Percentiles rank a stretch among this genome's conserved stretches.
Conservation (phyloP, 805 yeast species). For the Schwanniomyces sp. region DNA sequence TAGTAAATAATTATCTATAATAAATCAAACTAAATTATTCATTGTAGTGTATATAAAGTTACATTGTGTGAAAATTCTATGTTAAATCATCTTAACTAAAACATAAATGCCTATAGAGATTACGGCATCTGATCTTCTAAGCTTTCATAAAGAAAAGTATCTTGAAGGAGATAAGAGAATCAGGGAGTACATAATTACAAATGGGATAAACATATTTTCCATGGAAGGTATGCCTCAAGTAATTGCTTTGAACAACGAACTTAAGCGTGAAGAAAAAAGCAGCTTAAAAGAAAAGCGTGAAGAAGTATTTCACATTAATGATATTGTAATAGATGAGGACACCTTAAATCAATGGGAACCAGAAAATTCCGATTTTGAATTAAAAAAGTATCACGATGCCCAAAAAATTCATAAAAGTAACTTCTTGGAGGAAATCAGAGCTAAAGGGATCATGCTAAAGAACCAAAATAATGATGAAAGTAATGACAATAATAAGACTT, state of each 20-base stretch:
- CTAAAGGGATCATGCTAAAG: conserved; percentile 18
- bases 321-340: conserved; percentile 18
- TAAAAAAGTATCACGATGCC: conserved; percentile 12
- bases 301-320: conserved; percentile 7
- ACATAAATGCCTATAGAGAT: conserved; percentile 3
- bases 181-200: background rate
- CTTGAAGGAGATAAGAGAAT: background rate
- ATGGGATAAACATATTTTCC: background rate
- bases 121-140: conserved; percentile 13
- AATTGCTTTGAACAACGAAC: background rate
- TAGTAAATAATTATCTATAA: background rate
- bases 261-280: background rate
- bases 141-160: conserved; percentile 14
- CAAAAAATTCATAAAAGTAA: conserved; percentile 19
- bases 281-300: background rate
- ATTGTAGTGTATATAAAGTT: too few species aligned
- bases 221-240: background rate
- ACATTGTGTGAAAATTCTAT: too few species aligned
- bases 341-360: conserved; percentile 13
- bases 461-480: background rate
- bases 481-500: background rate
- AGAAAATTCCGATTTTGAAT: conserved; percentile 10
- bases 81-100: too few species aligned
- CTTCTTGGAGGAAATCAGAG: conserved; percentile 23
- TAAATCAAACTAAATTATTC: background rate